Conservation (phyloP, 2,329 filamentous ascomycete species). For the Arthrinium puccinioides region DNA sequence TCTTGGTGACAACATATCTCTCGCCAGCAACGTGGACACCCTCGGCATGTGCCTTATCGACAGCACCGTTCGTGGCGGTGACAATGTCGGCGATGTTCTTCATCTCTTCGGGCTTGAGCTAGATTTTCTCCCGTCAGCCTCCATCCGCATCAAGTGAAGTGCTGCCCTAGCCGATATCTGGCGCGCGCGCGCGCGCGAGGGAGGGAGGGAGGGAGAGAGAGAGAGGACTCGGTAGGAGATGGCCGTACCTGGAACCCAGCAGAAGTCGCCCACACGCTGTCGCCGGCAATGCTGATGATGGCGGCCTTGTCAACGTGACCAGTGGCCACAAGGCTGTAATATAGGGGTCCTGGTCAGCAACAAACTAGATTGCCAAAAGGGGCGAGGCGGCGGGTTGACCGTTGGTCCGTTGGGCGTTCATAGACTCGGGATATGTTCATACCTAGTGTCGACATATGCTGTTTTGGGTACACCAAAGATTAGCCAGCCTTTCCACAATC, state of each 20-base stretch:
- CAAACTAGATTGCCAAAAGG: too few species aligned
- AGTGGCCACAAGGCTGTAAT: slow-evolving; percentile 69
- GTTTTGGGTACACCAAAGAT: not conserved
- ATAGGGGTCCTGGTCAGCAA: too few species aligned
- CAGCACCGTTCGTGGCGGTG: slow-evolving; percentile 33
- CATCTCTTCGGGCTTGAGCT: slow-evolving; percentile 54
- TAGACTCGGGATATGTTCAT: slow-evolving; percentile 19
- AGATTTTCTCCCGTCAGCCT: slow-evolving; percentile 22
- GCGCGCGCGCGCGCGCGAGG: not conserved
- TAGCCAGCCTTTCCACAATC: too few species aligned
- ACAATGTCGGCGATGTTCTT: slow-evolving; percentile 50
- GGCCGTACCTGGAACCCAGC: slow-evolving; percentile 64
- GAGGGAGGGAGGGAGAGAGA: slow-evolving; percentile 4
- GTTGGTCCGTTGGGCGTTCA: too few species aligned
- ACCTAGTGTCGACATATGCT: slow-evolving; percentile 58
- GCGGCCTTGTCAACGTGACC: slow-evolving; percentile 77
- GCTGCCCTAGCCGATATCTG: not conserved
- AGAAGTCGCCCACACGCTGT: slow-evolving; percentile 71
- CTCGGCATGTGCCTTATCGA: slow-evolving; percentile 60
- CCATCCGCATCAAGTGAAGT: not conserved
- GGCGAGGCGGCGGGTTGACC: too few species aligned
- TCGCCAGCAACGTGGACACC: slow-evolving; percentile 71
- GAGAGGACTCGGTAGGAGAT: too few species aligned
- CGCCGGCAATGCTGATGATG: slow-evolving; percentile 75
- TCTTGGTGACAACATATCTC: slow-evolving; percentile 70